These are phyloP conservation scores for Cercospora brassicicola DNA, from an alignment of 2,329 filamentous ascomycete species.

Conservation along the genomic window DNA sequence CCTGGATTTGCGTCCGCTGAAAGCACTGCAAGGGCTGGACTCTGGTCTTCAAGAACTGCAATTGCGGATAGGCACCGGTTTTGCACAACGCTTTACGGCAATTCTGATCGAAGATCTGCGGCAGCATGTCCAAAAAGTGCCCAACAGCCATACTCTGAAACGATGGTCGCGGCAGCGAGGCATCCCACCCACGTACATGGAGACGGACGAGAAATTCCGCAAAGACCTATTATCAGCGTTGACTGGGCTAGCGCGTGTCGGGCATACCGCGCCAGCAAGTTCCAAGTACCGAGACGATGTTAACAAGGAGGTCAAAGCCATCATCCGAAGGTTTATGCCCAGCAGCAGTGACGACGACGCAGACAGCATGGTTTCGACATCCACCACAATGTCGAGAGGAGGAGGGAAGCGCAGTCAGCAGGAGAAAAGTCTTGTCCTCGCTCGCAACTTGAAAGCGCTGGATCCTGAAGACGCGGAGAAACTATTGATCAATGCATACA, in stretches of 20 bases:
- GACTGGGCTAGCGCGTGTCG: constrained; percentile 75
- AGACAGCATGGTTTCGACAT: constrained; percentile 81
- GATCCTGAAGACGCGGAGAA: constrained; percentile 82
- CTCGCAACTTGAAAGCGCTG: constrained; percentile 80
- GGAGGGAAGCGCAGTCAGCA: constrained; percentile 72
- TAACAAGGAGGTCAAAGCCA: constrained; percentile 77
- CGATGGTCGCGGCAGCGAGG: constrained; percentile 65
- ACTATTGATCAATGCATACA: constrained; percentile 79
- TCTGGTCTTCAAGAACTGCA: constrained; percentile 74
- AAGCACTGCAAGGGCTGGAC: constrained; percentile 76
- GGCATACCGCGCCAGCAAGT: constrained; percentile 78
- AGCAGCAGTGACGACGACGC: constrained; percentile 93
- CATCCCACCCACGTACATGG: constrained; percentile 73
- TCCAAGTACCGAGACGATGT: constrained; percentile 80
- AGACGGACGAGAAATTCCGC: constrained; percentile 69
- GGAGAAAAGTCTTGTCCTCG: constrained; percentile 85
- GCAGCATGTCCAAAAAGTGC: constrained; percentile 73
- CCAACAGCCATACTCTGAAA: constrained; percentile 70
- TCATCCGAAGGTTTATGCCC: constrained; percentile 82
- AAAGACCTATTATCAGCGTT: constrained; percentile 69
- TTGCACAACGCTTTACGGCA: constrained; percentile 76
- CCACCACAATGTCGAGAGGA: constrained; percentile 60
- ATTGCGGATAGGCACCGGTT: constrained; percentile 80
- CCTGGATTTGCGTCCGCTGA: constrained; percentile 72
- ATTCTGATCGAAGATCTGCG: constrained; percentile 77